Evolutionary conservation across 768 basidiomycete genomes (phyloP).

Genomic region (Clitopilus passeckerianus): DNA sequence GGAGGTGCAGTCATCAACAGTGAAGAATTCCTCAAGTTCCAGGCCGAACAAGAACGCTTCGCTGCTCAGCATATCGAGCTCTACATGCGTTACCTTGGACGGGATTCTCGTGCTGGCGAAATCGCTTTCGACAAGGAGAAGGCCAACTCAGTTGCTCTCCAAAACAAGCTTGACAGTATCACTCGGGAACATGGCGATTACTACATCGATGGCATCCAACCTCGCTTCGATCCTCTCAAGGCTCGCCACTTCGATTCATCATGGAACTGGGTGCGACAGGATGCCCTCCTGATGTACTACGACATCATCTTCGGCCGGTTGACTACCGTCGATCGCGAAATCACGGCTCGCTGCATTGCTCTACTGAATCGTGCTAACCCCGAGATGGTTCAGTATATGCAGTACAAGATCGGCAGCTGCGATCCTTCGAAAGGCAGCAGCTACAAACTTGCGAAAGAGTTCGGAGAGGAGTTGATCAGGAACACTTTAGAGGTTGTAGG

Average conservation of each 20-base stretch:
- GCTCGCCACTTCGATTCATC: conserved; percentile 98
- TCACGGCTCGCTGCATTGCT: conserved; percentile 94
- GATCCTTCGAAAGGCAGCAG: conserved; percentile 82
- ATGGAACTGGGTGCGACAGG: conserved; percentile 99
- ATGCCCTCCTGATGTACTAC: conserved; percentile 94
- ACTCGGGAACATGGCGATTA: conserved; percentile 87
- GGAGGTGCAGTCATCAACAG: conserved; percentile 94
- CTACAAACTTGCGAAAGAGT: conserved; percentile 94
- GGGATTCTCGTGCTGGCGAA: conserved; percentile 90
- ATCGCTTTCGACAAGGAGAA: conserved; percentile 87
- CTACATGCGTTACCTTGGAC: conserved; percentile 94
- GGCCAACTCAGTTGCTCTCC: conserved; percentile 63
- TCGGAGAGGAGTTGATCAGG: conserved; percentile 92
- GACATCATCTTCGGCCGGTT: conserved; percentile 97
- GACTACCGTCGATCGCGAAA: conserved; percentile 91
- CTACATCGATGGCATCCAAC: conserved; percentile 94
- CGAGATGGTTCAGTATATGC: conserved; percentile 89
- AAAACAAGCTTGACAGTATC: conserved; percentile 85
- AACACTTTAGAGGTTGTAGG: conserved; percentile 85
- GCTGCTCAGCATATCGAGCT: conserved; percentile 92
- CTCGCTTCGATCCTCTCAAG: conserved; percentile 91
- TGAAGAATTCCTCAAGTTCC: conserved; percentile 97
- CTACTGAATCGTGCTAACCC: conserved; percentile 98
- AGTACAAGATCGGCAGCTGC: conserved; percentile 86
- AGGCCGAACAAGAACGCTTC: conserved; percentile 87